These are phyloP conservation scores for Fusarium coffeatum DNA, from an alignment of 2,329 filamentous ascomycete species.

Conservation along the genomic window DNA sequence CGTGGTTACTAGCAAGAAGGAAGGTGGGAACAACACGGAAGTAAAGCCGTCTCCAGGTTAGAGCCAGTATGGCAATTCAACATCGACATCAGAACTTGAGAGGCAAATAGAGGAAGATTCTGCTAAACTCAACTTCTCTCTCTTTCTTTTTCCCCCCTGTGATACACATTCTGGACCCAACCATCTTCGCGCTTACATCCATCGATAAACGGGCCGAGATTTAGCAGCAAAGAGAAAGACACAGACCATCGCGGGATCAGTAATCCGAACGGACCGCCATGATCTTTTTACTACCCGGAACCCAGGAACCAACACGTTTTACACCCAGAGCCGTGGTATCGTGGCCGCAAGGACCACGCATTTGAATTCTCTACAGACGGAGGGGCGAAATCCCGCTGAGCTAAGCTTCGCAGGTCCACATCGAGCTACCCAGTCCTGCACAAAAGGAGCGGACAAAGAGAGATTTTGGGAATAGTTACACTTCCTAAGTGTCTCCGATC, in stretches of 20 bases:
- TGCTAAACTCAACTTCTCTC: neutral
- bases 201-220: conserved; percentile 22
- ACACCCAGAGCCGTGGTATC: conserved; percentile 26
- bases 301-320: conserved; percentile 18
- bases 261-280: conserved; percentile 11
- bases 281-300: neutral
- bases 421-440: neutral
- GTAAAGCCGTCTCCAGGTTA: neutral
- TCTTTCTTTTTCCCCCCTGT: neutral
- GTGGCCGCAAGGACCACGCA: conserved; percentile 16
- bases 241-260: conserved; percentile 4
- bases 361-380: conserved; percentile 5
- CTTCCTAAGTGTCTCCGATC: neutral
- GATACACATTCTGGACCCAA: neutral
- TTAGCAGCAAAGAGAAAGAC: conserved; percentile 25
- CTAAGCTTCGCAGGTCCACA: conserved; percentile 14
- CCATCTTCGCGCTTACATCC: neutral
- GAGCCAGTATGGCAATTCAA: neutral
- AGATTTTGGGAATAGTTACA: conserved; percentile 18
- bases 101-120: neutral
- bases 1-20: neutral
- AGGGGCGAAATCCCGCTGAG: conserved; percentile 12
- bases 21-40: neutral
- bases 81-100: conserved; percentile 2
- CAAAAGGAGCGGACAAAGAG: neutral